These are phyloP conservation scores for Pythium diclinum DNA, from an alignment of 352 stramenopile species.

Conservation along the genomic window DNA sequence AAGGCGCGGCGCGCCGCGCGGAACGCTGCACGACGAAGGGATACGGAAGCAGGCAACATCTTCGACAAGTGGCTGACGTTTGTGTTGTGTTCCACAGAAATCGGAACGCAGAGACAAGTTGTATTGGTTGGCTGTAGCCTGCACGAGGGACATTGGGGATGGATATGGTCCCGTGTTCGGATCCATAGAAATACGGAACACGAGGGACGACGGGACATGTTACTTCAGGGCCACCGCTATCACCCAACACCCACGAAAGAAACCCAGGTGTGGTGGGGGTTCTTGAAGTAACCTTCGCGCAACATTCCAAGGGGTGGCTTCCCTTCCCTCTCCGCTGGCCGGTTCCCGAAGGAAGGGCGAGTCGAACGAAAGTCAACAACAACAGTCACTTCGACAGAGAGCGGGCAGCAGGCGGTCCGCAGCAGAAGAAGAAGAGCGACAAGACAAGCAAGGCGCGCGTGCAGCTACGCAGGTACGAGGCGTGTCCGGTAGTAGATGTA, in stretches of 20 bases:
- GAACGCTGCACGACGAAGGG: slow-evolving; percentile 29
- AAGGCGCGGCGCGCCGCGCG: slow-evolving; percentile 11
- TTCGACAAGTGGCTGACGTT: slow-evolving; percentile 10
- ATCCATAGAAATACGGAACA: not conserved
- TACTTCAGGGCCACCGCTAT: not conserved
- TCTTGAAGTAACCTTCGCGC: slow-evolving; percentile 27
- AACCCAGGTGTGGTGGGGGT: slow-evolving; percentile 1
- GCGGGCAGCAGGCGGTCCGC: slow-evolving; percentile 6
- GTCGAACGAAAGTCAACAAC: slow-evolving; percentile 25
- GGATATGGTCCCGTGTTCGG: slow-evolving; percentile 16
- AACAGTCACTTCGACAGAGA: slow-evolving; percentile 22
- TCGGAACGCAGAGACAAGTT: slow-evolving; percentile 4
- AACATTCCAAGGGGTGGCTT: slow-evolving; percentile 4
- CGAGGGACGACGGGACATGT: not conserved
- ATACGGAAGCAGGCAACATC: slow-evolving; percentile 35
- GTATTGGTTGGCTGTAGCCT: slow-evolving; percentile 27
- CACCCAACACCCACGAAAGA: not conserved
- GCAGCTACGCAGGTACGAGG: slow-evolving; percentile 2
- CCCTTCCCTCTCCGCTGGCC: not conserved
- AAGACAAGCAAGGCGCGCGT: not conserved
- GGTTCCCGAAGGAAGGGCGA: slow-evolving; percentile 6
- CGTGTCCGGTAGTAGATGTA: not conserved
- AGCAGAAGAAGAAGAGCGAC: slow-evolving; percentile 4
- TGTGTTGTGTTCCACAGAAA: slow-evolving; percentile 18
- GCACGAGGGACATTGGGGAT: slow-evolving; percentile 22